Evolutionary conservation across 768 basidiomycete genomes (phyloP).

Genomic region (Sporobolomyces phaffii): DNA sequence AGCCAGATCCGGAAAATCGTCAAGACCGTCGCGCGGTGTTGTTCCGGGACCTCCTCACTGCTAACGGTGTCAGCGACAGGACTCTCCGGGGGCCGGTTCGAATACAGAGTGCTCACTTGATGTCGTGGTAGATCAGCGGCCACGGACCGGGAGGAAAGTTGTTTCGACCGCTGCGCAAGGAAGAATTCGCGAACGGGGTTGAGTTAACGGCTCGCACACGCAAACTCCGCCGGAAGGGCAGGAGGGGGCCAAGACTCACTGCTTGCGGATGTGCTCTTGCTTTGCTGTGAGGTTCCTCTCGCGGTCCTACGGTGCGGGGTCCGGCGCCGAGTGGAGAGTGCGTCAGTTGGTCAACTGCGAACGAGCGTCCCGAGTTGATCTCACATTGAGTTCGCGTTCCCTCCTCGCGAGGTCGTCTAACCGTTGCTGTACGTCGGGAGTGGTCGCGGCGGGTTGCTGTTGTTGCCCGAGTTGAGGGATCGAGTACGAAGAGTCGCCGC

Average conservation of each 20-base stretch:
- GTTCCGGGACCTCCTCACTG: slow-evolving; percentile 67
- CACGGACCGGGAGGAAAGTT: slow-evolving; percentile 90
- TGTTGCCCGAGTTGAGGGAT: slow-evolving; percentile 34
- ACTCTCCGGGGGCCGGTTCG: too few relatives aligned
- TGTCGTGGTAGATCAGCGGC: slow-evolving; percentile 90
- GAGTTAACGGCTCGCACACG: too few relatives aligned
- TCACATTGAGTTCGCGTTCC: slow-evolving; percentile 66
- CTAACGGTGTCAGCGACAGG: not conserved
- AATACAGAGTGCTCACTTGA: slow-evolving; percentile 47
- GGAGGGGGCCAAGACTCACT: not conserved
- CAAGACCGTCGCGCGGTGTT: slow-evolving; percentile 69
- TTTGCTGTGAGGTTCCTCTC: slow-evolving; percentile 50
- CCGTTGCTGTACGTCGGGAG: slow-evolving; percentile 44
- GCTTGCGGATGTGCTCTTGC: slow-evolving; percentile 60
- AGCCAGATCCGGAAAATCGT: slow-evolving; percentile 92
- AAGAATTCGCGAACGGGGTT: slow-evolving; percentile 1
- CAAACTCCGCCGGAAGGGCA: not conserved
- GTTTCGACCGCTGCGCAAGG: slow-evolving; percentile 59
- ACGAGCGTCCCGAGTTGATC: too few relatives aligned
- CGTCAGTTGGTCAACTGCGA: not conserved
- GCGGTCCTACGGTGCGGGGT: slow-evolving; percentile 48
- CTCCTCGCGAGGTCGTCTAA: slow-evolving; percentile 66
- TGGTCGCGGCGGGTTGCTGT: slow-evolving; percentile 45
- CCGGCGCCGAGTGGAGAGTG: too few relatives aligned
- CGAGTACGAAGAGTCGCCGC: slow-evolving; percentile 4